Conservation (phyloP, 352 stramenopile species). For the Pythium utonaiense region DNA sequence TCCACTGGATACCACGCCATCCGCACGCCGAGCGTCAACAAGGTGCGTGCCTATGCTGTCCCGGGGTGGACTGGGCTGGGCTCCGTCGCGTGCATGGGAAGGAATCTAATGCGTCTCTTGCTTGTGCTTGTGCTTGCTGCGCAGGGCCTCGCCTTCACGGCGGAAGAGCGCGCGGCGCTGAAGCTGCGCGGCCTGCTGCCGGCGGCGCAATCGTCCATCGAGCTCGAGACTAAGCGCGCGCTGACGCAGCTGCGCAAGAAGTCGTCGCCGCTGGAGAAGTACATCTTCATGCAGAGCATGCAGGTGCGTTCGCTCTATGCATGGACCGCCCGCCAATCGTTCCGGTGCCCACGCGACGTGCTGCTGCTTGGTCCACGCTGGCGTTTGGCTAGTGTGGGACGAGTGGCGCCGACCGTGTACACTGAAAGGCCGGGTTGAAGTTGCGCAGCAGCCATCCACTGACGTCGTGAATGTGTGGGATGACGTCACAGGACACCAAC, state of each 20-base stretch:
- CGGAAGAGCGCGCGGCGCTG: conserved; percentile 83
- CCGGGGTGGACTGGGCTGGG: too few relatives aligned
- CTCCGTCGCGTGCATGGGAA: too few relatives aligned
- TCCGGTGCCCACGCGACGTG: neutral
- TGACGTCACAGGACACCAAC: conserved; percentile 65
- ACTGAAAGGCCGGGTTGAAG: conserved; percentile 2
- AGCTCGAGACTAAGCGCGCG: conserved; percentile 87
- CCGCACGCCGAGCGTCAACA: conserved; percentile 89
- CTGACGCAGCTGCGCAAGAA: conserved; percentile 84
- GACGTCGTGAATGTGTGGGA: conserved; percentile 3
- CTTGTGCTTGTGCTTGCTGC: neutral
- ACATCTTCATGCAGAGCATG: conserved; percentile 90
- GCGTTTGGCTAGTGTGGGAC: neutral
- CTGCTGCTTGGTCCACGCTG: conserved; percentile 4
- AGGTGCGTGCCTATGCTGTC: too few relatives aligned
- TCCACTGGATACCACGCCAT: conserved; percentile 59
- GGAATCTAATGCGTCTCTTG: neutral
- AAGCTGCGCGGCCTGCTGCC: conserved; percentile 91
- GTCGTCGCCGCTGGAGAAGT: conserved; percentile 89
- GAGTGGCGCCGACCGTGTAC: neutral
- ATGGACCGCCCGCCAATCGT: neutral
- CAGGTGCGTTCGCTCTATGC: conserved; percentile 27
- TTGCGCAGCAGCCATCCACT: neutral
- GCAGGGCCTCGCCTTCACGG: conserved; percentile 88
- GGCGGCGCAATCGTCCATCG: conserved; percentile 70